Conservation (phyloP, 805 yeast species). For the Wickerhamiella azymoides region DNA sequence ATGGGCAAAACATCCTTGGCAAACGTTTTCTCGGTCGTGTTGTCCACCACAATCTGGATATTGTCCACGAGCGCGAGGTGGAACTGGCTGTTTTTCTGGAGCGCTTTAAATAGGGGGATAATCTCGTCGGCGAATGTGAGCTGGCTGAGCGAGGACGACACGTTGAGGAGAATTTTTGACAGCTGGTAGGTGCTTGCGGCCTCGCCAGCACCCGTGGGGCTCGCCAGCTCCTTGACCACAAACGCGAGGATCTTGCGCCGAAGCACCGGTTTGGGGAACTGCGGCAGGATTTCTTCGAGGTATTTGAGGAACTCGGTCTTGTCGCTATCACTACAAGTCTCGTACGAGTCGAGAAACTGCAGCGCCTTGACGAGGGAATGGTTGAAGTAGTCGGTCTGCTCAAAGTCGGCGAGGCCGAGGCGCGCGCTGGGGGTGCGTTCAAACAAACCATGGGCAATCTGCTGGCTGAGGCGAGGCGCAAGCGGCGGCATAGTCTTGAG, state of each 20-base stretch:
- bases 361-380: slow-evolving; percentile 71
- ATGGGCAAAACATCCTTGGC: slow-evolving; percentile 34
- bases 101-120: slow-evolving; percentile 31
- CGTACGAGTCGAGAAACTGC: slow-evolving; percentile 68
- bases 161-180: slow-evolving; percentile 19
- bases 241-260: slow-evolving; percentile 65
- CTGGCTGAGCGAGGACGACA: slow-evolving; percentile 57
- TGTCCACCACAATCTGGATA: slow-evolving; percentile 32
- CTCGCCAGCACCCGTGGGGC: slow-evolving; percentile 17
- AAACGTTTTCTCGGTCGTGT: slow-evolving; percentile 41
- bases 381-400: slow-evolving; percentile 63
- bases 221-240: slow-evolving; percentile 36
- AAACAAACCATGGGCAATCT: slow-evolving; percentile 26
- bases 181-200: slow-evolving; percentile 16
- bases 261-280: slow-evolving; percentile 44
- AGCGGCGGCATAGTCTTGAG: slow-evolving; percentile 28
- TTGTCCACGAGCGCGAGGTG: slow-evolving; percentile 36
- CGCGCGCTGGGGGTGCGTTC: slow-evolving; percentile 42
- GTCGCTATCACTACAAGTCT: slow-evolving; percentile 57
- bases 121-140: slow-evolving; percentile 64
- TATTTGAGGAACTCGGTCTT: slow-evolving; percentile 56
- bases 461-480: neutral
- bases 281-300: slow-evolving; percentile 36
- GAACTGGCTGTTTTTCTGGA: slow-evolving; percentile 30
- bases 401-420: slow-evolving; percentile 47